Base-by-base conservation (phyloP, 1,139 yeast species). In the Blastobotrys apis region DNA sequence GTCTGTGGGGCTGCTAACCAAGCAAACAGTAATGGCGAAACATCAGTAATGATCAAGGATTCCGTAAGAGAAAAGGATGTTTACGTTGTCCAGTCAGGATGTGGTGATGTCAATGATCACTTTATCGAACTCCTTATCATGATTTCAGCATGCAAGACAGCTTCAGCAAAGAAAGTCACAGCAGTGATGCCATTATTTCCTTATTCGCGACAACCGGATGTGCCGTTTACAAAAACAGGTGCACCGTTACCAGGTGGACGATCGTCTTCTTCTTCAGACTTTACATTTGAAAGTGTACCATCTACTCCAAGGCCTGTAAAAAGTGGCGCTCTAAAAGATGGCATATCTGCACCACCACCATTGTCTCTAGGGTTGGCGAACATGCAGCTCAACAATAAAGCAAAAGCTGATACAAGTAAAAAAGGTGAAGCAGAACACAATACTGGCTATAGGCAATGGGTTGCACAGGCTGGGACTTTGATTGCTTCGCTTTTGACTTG, bases 171-270 rank as follows among this genome's bases (percentile, higher is more conserved):
- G 50, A 75, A 94, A 53, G 95, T 90, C 34, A 90, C 97, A 2
- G 97, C 95, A 0, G 96, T 94, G 30, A 72, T 92, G 65, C 98
- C 99, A 4, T 73, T 87, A 51, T 92, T 94, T 64, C 97, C 97
- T 19, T 94, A 94, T 64, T 85, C 96, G 1, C 75, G 99, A 60
- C 99, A 94, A 66, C 95, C 96, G 2, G 97, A 90, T 65, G 81
- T 86, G 34, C 96, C 96, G n/a, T 85, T 83, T 59, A 79, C 85
- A 36, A 76, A 75, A 56, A 68, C 70, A 40, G 83, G 83, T 19
- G 85, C 92, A 1, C 85, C 86, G 12, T 29, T 34, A 8, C 43
- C 37, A n/a, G 30, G 34, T 12, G 22, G 31, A 3, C 6, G 35
- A 13, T 5, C 21, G 5, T 31, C 44, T 4, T 6, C 40, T 25